Evolutionary conservation across 108 stramenopile genomes (phyloP).

Genomic region (Seminavis robusta): DNA sequence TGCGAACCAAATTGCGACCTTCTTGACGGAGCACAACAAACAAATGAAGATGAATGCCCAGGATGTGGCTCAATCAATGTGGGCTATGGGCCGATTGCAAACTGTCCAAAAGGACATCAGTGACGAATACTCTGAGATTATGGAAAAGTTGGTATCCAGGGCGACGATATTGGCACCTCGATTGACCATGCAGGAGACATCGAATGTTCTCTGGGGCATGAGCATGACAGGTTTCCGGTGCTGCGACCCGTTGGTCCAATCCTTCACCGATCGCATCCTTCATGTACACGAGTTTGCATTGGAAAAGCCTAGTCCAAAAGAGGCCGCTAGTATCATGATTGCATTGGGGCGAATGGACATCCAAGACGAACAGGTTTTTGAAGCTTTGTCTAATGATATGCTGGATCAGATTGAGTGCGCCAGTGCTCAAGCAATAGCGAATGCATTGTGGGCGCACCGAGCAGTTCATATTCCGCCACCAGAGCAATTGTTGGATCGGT

Average conservation of each 20-base stretch:
- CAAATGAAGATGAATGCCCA: slow-evolving; percentile 49
- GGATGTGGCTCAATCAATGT: slow-evolving; percentile 60
- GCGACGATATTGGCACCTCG: slow-evolving; percentile 18
- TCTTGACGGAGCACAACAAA: slow-evolving; percentile 23
- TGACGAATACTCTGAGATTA: background rate
- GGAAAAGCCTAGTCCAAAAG: slow-evolving; percentile 33
- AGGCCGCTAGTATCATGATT: slow-evolving; percentile 53
- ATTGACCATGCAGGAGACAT: slow-evolving; percentile 49
- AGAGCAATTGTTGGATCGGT: slow-evolving; percentile 42
- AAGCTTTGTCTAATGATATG: slow-evolving; percentile 31
- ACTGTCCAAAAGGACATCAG: no score
- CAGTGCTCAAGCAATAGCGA: slow-evolving; percentile 61
- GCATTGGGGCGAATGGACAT: slow-evolving; percentile 51
- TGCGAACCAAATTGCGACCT: slow-evolving; percentile 24
- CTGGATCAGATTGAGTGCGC: slow-evolving; percentile 39
- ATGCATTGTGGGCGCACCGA: slow-evolving; percentile 64
- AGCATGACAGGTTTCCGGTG: no score
- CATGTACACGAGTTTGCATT: background rate
- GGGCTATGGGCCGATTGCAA: slow-evolving; percentile 55
- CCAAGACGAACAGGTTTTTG: slow-evolving; percentile 50
- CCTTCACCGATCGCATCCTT: background rate
- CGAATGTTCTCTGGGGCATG: slow-evolving; percentile 65
- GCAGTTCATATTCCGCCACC: slow-evolving; percentile 38
- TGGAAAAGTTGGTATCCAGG: slow-evolving; percentile 15
- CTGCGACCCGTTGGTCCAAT: no score